phyloP scores from a whole-genome alignment of 176 grass and related monocot species.

The Otatea glauca region DNA sequence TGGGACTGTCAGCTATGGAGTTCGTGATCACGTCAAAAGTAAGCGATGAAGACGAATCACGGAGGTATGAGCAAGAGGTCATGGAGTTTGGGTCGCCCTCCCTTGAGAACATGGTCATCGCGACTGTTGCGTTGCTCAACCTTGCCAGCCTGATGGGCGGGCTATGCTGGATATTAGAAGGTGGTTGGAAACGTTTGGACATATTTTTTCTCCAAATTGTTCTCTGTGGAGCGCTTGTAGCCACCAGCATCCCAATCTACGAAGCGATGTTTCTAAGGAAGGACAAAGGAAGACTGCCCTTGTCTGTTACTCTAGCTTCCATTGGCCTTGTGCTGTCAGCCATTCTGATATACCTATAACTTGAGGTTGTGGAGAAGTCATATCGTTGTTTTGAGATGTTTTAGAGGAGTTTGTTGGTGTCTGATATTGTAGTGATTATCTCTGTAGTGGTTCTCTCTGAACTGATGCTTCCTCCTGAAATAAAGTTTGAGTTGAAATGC shows the following conservation, averaged over 20 bases:
- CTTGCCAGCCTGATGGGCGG: slow-evolving; percentile 39
- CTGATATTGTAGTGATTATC: neutral
- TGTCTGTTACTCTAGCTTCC: slow-evolving; percentile 46
- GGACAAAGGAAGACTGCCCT: slow-evolving; percentile 53
- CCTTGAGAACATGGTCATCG: slow-evolving; percentile 45
- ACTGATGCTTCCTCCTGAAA: neutral
- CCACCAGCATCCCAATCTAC: slow-evolving; percentile 50
- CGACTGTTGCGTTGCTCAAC: slow-evolving; percentile 47
- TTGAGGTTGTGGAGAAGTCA: slow-evolving; percentile 32
- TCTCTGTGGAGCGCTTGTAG: slow-evolving; percentile 46
- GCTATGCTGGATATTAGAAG: neutral
- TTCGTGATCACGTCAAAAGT: slow-evolving; percentile 52
- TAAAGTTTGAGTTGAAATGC: neutral
- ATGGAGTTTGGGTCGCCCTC: slow-evolving; percentile 58
- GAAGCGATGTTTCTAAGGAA: slow-evolving; percentile 68
- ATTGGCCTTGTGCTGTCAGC: slow-evolving; percentile 32
- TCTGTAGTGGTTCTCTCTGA: neutral
- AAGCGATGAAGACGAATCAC: slow-evolving; percentile 31
- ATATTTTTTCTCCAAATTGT: slow-evolving; percentile 37
- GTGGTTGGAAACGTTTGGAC: neutral
- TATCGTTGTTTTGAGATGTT: neutral
- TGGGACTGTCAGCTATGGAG: slow-evolving; percentile 40
- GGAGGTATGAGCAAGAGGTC: slow-evolving; percentile 57
- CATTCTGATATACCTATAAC: slow-evolving; percentile 20
- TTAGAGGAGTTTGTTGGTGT: neutral